These are phyloP conservation scores for Tetraselmis chui DNA, from an alignment of 139 green algal species.

Conservation along the genomic window DNA sequence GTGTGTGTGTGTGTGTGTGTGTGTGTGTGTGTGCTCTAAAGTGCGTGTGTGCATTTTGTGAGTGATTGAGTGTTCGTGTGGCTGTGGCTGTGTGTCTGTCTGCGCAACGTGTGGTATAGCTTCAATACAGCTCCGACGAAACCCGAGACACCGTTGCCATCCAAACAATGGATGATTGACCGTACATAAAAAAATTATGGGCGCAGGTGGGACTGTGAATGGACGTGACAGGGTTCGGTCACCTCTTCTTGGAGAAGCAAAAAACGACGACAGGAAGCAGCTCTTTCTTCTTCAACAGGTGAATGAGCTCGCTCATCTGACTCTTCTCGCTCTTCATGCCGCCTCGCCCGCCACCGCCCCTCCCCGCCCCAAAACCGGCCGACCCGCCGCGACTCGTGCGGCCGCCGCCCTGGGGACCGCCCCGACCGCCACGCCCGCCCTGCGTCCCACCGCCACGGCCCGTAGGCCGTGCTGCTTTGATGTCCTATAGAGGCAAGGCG, in stretches of 20 bases:
- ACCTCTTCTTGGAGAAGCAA: conserved; percentile 83
- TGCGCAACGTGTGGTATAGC: conserved; percentile 34
- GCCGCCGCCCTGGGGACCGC: conserved; percentile 20
- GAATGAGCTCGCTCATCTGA: conserved; percentile 60
- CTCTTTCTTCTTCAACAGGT: conserved; percentile 53
- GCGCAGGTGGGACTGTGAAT: no score
- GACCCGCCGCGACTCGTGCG: conserved; percentile 11
- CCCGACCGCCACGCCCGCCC: conserved; percentile 1
- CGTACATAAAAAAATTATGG: no score
- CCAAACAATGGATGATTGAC: no score
- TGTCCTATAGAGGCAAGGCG: conserved; percentile 18
- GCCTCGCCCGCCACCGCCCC: conserved; percentile 5
- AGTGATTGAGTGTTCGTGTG: no score
- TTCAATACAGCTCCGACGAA: no score
- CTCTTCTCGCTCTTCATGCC: conserved; percentile 38
- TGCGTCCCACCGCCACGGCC: conserved; percentile 28
- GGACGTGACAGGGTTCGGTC: no score
- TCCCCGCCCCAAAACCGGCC: conserved; percentile 7
- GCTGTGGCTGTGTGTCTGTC: no score
- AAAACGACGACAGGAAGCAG: conserved; percentile 82
- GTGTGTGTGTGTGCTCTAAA: no score
- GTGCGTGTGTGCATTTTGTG: no score
- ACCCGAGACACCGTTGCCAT: no score
- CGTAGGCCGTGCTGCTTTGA: conserved; percentile 38
- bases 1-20: no score